Evolutionary conservation across 805 yeast species (phyloP), one percentile per base, ranked within the genome.

Genomic region (Candida ponderosae): DNA sequence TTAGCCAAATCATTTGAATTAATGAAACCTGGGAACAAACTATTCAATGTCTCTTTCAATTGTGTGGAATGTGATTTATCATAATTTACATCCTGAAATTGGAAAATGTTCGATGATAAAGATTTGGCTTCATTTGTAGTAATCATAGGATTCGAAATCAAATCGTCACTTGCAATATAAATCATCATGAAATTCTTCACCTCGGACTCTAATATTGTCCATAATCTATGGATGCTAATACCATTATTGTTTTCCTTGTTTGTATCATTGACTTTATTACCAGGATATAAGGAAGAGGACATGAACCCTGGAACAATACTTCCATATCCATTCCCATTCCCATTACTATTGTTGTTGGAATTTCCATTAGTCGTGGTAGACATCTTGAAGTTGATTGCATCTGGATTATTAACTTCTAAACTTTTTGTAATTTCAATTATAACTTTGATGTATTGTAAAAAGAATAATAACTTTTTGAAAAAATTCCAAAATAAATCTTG

Each of bases 401-500:
- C 35, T 21, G 31, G 31, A n/a, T 29, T 32, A 19, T 16, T 14
- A 8, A 18, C 48, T 30, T 59, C 59, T 8, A 61, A 44, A 9
- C 51, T 44, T 15, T 62, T 59, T 6, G 72, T 65, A 13, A 82
- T 70, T 43, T 79, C 88, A 41, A 64, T 63, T 5, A 87, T 68
- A 2, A 81, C 78, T 23, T 81, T 66, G 51, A 85, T 88, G 18
- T 74, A 72, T 59, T 85, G 93, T 16, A 86, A 57, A 5, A 83
- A 76, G 18, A 77, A 68, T 30, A 80, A 59, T 36, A 76, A 57
- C 53, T 76, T 79, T 21, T 75, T 63, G 49, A 82, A 87, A n/a
- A 86, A 66, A 8, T 76, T 67, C 56, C 83, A 76, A 44, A 83
- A 81, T 30, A 87, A 67, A 43, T 85, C 87, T 44, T 79, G 76